phyloP scores from a whole-genome alignment of 305 asterid species.

The Fraxinus angustifolia region DNA sequence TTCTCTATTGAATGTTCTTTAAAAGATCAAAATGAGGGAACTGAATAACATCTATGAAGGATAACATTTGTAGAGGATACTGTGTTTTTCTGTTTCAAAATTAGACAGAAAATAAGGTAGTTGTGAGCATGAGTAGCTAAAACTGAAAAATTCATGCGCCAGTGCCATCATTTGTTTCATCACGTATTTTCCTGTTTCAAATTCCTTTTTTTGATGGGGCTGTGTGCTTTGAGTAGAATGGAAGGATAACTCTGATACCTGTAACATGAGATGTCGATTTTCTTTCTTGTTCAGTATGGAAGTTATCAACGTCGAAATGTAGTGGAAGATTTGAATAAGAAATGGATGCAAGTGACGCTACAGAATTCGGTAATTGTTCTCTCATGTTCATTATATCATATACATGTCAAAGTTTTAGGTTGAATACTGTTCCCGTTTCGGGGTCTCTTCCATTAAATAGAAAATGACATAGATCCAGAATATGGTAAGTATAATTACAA shows the following conservation, averaged over 20 bases:
- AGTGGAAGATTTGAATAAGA: slow-evolving; percentile 80
- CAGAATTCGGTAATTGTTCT: slow-evolving; percentile 51
- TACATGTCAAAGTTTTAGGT: not conserved
- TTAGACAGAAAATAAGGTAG: not conserved
- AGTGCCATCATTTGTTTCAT: not conserved
- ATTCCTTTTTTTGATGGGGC: not conserved
- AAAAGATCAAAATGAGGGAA: not conserved
- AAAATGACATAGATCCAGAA: too few species aligned
- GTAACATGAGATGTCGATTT: slow-evolving; percentile 9
- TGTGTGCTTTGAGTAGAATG: slow-evolving; percentile 9
- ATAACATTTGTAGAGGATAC: not conserved
- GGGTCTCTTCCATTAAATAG: not conserved
- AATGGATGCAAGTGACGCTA: slow-evolving; percentile 77
- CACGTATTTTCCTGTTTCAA: not conserved
- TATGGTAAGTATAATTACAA: not conserved
- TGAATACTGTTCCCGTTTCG: too few species aligned
- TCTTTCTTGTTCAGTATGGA: slow-evolving; percentile 58
- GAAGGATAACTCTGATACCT: not conserved
- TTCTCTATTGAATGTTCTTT: not conserved
- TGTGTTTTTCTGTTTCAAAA: not conserved
- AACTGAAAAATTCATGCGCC: not conserved
- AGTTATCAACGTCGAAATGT: slow-evolving; percentile 55
- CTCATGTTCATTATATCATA: slow-evolving; percentile 3
- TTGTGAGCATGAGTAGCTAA: slow-evolving; percentile 4
- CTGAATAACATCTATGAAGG: not conserved